Evolutionary conservation across 768 basidiomycete species (phyloP), one percentile per base, ranked within the genome.

Genomic region (Mrakia gelida): DNA sequence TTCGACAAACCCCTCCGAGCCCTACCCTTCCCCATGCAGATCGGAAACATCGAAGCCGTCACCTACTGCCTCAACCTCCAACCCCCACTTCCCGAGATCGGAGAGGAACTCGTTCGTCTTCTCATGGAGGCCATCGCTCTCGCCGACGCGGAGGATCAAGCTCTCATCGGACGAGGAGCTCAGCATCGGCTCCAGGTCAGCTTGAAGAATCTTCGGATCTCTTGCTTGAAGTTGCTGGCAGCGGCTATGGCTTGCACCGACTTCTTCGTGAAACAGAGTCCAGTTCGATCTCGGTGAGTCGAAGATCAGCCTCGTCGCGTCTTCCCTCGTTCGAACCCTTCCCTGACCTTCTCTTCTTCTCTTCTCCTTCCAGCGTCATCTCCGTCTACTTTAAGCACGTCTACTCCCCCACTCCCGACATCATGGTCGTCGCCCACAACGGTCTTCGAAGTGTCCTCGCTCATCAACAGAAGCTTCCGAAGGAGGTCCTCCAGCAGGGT

Each of bases 331-430:
- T 38, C 65, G 9, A 32, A 52, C 76, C 80, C 56, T 79, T 72
- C 4, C 21, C 56, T 59, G 54, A 45, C 74, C 45, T 26, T 41
- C 52, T 32, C 41, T 73, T 45, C 23, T 30, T n/a, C 32, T n/a
- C n/a, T 26, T 62, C 26, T 76, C 78, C 52, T 80, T 32, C 80
- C 80, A 96, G 95, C 81, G 94, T 98, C 16, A 95, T 95, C 26
- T 88, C 92, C 52, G 92, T 98, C 30, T 98, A 98, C 86, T 99
- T 99, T 88, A 98, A 99, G 85, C 95, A 95, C 16, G 88, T 99
- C 45, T 99, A 99, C 85, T 95, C 95, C 10, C 88, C 91, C 28
- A 92, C 91, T 21, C 87, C 90, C 16, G 94, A 97, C 81, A 92
- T 99, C 80, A 98, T 98, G 83, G 91, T 95, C 80, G 95, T 95